Evolutionary conservation across 2,329 filamentous ascomycete genomes (phyloP).

Genomic region (Trichoderma atrobrunneum): DNA sequence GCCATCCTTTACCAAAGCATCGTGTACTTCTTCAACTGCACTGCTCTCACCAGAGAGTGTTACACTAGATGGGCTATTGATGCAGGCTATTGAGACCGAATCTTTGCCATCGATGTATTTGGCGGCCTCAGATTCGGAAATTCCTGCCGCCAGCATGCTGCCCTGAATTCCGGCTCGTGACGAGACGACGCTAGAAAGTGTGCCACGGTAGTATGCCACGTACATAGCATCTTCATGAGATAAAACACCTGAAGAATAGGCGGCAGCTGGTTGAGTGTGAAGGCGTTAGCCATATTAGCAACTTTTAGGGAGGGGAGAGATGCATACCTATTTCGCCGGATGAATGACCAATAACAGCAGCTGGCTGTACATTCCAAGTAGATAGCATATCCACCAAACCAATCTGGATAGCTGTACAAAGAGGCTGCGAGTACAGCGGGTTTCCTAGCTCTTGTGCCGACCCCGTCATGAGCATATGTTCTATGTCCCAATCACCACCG

Average conservation of each 20-base stretch:
- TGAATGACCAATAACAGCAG: neutral
- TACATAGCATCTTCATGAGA: neutral
- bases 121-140: neutral
- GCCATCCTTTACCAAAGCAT: neutral
- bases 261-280: neutral
- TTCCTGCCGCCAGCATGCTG: neutral
- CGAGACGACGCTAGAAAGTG: neutral
- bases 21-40: neutral
- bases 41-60: neutral
- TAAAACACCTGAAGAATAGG: neutral
- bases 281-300: neutral
- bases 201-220: neutral
- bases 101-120: neutral
- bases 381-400: neutral
- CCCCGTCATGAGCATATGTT: neutral
- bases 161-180: neutral
- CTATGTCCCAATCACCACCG: neutral
- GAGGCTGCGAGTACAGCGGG: neutral
- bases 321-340: neutral
- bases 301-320: neutral
- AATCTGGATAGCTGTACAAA: neutral
- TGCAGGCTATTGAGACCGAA: neutral
- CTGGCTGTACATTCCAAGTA: neutral
- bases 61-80: neutral
- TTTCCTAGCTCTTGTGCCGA: neutral